Percentiles rank a stretch among this genome's conserved stretches.
phyloP scores from a whole-genome alignment of 2,329 filamentous ascomycete species.

The Botrytis hyacinthi region DNA sequence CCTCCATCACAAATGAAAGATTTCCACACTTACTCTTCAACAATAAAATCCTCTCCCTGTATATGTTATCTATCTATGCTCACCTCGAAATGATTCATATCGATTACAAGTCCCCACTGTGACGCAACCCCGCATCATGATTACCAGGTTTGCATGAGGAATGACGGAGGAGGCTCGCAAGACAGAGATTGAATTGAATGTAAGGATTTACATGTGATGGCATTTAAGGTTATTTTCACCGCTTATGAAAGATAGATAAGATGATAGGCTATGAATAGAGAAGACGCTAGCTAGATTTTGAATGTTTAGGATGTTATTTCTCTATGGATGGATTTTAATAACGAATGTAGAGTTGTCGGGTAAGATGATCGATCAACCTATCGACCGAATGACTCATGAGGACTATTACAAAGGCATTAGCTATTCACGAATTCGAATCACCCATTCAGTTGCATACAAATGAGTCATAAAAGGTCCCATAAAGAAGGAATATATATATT shows the following conservation, averaged over 20 bases:
- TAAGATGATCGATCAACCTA: background rate
- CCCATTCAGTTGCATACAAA: background rate
- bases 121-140: background rate
- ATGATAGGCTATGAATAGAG: background rate
- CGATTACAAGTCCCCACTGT: too few relatives aligned
- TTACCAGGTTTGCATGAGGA: background rate
- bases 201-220: background rate
- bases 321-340: background rate
- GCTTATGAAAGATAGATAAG: background rate
- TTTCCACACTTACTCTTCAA: background rate
- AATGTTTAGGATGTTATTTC: background rate
- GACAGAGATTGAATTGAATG: background rate
- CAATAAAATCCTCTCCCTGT: background rate
- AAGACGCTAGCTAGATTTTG: background rate
- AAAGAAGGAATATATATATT: background rate
- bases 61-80: background rate
- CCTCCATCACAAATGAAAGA: background rate
- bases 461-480: background rate
- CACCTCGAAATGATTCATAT: background rate
- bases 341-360: background rate
- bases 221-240: background rate
- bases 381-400: background rate
- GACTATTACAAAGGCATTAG: background rate
- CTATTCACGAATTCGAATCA: background rate
- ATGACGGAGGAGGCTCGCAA: background rate